Conservation (phyloP, 2,329 filamentous ascomycete genomes). For the Periconia sp. region DNA sequence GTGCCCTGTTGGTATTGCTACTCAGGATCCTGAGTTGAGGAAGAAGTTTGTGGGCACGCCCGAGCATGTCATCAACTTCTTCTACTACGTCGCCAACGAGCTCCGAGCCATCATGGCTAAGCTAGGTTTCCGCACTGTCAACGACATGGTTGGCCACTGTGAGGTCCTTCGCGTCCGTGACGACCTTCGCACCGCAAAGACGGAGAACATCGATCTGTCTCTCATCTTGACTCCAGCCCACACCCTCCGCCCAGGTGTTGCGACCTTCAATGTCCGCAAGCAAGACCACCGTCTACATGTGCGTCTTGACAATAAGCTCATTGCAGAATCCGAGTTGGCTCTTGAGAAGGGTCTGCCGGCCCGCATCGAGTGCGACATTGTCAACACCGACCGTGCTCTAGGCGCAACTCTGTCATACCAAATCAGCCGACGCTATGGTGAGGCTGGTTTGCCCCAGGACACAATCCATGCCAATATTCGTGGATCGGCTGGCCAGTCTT, state of each 20-base stretch:
- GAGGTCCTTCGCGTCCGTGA: conserved; percentile 87
- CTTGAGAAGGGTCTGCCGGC: conserved; percentile 93
- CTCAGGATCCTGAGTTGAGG: conserved; percentile 90
- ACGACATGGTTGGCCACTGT: conserved; percentile 95
- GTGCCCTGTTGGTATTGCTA: conserved; percentile 92
- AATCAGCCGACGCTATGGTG: conserved; percentile 89
- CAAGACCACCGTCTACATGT: conserved; percentile 94
- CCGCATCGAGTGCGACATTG: conserved; percentile 91
- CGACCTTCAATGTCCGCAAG: conserved; percentile 97
- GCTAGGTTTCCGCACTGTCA: conserved; percentile 91
- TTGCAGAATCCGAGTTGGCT: conserved; percentile 91
- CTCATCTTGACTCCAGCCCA: conserved; percentile 95
- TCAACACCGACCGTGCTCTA: conserved; percentile 94
- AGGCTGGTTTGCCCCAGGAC: conserved; percentile 86
- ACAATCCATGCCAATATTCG: conserved; percentile 97
- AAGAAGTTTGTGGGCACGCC: conserved; percentile 94
- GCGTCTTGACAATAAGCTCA: conserved; percentile 95
- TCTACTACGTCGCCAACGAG: conserved; percentile 97
- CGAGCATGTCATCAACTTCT: conserved; percentile 98
- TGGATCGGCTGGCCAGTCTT: conserved; percentile 95
- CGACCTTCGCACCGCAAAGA: conserved; percentile 86
- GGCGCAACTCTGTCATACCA: conserved; percentile 95
- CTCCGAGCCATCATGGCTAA: conserved; percentile 96
- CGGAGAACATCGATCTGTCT: conserved; percentile 89
- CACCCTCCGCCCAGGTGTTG: conserved; percentile 89